phyloP scores from a whole-genome alignment of 352 stramenopile species.

The Globisporangium spinosum region DNA sequence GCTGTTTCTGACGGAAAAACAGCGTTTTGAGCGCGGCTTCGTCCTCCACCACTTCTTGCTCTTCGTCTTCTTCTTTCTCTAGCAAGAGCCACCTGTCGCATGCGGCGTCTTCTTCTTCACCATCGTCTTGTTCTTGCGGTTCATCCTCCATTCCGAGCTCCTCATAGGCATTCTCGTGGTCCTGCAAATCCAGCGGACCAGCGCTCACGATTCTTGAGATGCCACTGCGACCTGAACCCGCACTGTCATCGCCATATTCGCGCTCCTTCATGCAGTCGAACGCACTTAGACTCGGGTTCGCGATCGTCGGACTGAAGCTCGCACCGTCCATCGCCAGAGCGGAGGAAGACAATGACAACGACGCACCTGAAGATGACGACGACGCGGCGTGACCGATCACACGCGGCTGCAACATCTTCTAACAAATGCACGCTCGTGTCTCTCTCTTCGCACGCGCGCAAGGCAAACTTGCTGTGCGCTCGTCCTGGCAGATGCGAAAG shows the following conservation, averaged over 20 bases:
- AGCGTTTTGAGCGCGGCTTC: slow-evolving; percentile 12
- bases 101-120: not conserved
- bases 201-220: not conserved
- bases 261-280: slow-evolving; percentile 1
- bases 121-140: not conserved
- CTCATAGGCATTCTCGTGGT: not conserved
- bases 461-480: not conserved
- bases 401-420: not conserved
- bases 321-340: not conserved
- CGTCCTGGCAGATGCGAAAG: not conserved
- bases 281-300: not conserved
- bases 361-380: not conserved
- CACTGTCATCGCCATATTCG: not conserved
- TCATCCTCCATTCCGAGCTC: not conserved
- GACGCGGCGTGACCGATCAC: not conserved
- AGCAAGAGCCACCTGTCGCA: not conserved
- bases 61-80: not conserved
- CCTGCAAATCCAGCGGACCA: slow-evolving; percentile 3
- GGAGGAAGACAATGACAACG: not conserved
- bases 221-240: not conserved
- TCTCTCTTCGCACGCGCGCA: not conserved
- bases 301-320: slow-evolving; percentile 7
- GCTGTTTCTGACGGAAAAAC: slow-evolving; percentile 13
- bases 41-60: slow-evolving; percentile 8
- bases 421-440: too few relatives aligned